phyloP scores from a whole-genome alignment of 306 rosid genomes.

The Quercus cerris region DNA sequence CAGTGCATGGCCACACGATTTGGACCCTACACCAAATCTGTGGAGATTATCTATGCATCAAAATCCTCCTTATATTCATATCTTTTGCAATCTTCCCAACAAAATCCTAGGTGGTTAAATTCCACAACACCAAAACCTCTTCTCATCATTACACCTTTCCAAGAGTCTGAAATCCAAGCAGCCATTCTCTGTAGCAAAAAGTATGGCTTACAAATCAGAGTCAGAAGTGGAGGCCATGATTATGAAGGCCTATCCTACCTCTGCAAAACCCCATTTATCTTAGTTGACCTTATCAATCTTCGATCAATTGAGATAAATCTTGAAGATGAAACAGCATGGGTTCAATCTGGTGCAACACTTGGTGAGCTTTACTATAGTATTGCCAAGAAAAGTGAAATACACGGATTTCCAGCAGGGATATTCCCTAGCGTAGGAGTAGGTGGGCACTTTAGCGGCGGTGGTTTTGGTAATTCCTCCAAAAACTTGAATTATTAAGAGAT shows the following conservation, averaged over 20 bases:
- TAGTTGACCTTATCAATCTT: conserved; percentile 60
- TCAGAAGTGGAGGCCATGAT: conserved; percentile 84
- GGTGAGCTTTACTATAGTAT: conserved; percentile 79
- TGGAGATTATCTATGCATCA: conserved; percentile 14
- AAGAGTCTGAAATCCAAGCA: conserved; percentile 38
- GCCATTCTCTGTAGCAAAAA: conserved; percentile 60
- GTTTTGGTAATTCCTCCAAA: conserved; percentile 33
- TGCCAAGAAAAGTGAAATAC: conserved; percentile 46
- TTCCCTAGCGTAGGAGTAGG: conserved; percentile 77
- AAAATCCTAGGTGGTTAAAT: conserved; percentile 25
- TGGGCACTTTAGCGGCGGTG: conserved; percentile 81
- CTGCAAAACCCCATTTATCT: conserved; percentile 53
- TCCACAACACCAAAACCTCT: conserved; percentile 6
- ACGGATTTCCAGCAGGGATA: conserved; percentile 77
- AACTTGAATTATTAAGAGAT: too few relatives aligned
- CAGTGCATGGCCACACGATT: conserved; percentile 16
- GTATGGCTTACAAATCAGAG: conserved; percentile 50
- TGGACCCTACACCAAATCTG: neutral
- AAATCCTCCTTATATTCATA: neutral
- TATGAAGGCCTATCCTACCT: conserved; percentile 79
- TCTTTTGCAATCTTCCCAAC: conserved; percentile 22
- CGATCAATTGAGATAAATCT: conserved; percentile 47
- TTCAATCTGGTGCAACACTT: conserved; percentile 71
- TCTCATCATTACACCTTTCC: conserved; percentile 15
- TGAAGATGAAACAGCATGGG: conserved; percentile 54